phyloP scores from a whole-genome alignment of 139 green algal species.

The Chlorella sp. region DNA sequence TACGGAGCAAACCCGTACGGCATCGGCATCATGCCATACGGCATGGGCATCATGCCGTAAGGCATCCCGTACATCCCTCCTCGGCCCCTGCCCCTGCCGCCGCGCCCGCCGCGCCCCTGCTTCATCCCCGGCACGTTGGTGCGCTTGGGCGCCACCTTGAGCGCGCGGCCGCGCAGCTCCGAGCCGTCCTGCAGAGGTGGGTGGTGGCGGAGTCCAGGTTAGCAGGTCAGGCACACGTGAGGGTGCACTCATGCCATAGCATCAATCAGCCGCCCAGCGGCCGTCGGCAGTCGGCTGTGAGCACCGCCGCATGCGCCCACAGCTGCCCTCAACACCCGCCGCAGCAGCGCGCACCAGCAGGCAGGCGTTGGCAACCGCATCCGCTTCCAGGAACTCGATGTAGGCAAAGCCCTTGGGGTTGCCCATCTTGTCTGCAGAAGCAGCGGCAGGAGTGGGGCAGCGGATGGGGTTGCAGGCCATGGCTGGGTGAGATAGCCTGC shows the following conservation, averaged over 20 bases:
- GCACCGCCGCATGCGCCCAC: slow-evolving; percentile 34
- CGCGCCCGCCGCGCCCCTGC: slow-evolving; percentile 43
- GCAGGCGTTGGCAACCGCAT: slow-evolving; percentile 89
- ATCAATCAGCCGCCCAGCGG: too few relatives aligned
- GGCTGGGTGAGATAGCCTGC: too few relatives aligned
- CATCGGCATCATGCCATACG: slow-evolving; percentile 36
- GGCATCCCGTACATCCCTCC: neutral
- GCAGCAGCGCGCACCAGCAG: slow-evolving; percentile 78
- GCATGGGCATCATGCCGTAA: slow-evolving; percentile 40
- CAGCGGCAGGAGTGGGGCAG: too few relatives aligned
- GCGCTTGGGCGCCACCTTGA: slow-evolving; percentile 83
- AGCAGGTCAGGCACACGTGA: too few relatives aligned
- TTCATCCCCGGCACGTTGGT: slow-evolving; percentile 96
- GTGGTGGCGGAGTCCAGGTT: too few relatives aligned
- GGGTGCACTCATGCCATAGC: too few relatives aligned
- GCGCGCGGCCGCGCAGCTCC: slow-evolving; percentile 26
- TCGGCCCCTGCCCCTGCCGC: slow-evolving; percentile 48
- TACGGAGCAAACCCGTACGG: slow-evolving; percentile 44
- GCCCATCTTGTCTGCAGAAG: slow-evolving; percentile 81
- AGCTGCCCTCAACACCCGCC: slow-evolving; percentile 85
- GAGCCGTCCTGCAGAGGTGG: neutral
- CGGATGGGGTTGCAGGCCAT: too few relatives aligned
- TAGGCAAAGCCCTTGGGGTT: slow-evolving; percentile 98
- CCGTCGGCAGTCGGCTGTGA: too few relatives aligned
- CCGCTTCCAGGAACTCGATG: slow-evolving; percentile 96